These are phyloP conservation scores for Linum tenue DNA, from an alignment of 345 rosid species.

Conservation along the genomic window DNA sequence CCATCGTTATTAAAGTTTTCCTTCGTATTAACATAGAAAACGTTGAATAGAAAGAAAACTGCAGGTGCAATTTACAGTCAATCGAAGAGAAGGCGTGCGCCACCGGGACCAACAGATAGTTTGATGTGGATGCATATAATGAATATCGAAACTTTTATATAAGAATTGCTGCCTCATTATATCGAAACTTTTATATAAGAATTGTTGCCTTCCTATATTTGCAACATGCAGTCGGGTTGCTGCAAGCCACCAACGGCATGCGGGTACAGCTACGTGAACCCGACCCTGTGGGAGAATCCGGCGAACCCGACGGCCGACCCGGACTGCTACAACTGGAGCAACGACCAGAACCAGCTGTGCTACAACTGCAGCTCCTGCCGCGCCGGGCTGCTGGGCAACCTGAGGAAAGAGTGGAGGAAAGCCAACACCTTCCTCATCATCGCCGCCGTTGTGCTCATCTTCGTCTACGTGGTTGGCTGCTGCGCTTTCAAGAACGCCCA, in stretches of 20 bases:
- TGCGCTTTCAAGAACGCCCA: not conserved
- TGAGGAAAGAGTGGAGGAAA: constrained; percentile 34
- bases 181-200: not conserved
- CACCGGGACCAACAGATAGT: too few species aligned
- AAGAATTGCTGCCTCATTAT: too few species aligned
- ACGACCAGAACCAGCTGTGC: constrained; percentile 32
- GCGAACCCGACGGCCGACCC: constrained; percentile 6
- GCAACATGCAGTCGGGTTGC: not conserved
- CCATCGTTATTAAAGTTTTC: too few species aligned
- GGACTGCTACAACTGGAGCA: constrained; percentile 52
- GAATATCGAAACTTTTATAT: too few species aligned
- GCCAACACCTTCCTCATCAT: constrained; percentile 18
- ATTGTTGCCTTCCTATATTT: too few species aligned
- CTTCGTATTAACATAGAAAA: too few species aligned
- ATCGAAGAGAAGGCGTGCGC: too few species aligned
- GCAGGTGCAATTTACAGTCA: too few species aligned
- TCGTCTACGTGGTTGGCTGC: constrained; percentile 17
- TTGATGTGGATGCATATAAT: too few species aligned
- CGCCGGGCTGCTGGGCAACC: constrained; percentile 32
- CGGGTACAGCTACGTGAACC: not conserved
- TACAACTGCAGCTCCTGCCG: constrained; percentile 49
- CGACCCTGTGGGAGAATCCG: not conserved
- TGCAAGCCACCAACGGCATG: constrained; percentile 1
- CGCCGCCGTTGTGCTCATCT: constrained; percentile 6
- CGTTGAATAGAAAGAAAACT: too few species aligned